Evolutionary conservation across 2,329 filamentous ascomycete species (phyloP).

Genomic region (Hymenoscyphus infarciens): DNA sequence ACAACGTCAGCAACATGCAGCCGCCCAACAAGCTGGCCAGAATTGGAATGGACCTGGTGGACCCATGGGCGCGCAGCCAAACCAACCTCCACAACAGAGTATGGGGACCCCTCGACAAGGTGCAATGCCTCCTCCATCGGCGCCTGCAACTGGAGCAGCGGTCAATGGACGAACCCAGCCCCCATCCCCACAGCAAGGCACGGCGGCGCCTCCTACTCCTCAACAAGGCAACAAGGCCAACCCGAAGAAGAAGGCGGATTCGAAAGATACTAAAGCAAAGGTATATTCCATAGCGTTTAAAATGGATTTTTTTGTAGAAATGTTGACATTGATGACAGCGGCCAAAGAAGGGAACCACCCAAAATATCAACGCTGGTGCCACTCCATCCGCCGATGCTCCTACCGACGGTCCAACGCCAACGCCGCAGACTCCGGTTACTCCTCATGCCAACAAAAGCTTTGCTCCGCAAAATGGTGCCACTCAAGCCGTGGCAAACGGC

Average conservation of each 20-base stretch:
- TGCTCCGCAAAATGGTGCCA: constrained; percentile 41
- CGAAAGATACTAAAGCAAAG: constrained; percentile 74
- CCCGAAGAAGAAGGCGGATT: constrained; percentile 80
- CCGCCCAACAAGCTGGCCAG: constrained; percentile 26
- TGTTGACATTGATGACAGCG: constrained; percentile 36
- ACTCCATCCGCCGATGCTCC: constrained; percentile 56
- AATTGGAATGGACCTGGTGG: constrained; percentile 35
- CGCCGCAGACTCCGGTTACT: constrained; percentile 62
- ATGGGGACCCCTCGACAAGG: constrained; percentile 68
- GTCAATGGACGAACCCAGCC: constrained; percentile 54
- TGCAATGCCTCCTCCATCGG: constrained; percentile 64
- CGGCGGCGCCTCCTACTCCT: constrained; percentile 71
- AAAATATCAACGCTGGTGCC: constrained; percentile 49
- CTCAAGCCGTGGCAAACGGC: constrained; percentile 40
- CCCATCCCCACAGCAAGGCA: constrained; percentile 60
- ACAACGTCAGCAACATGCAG: constrained; percentile 23
- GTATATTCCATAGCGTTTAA: constrained; percentile 46
- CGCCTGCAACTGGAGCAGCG: constrained; percentile 46
- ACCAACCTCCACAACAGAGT: constrained; percentile 36
- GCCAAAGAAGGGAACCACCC: constrained; percentile 60
- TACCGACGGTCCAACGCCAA: constrained; percentile 54
- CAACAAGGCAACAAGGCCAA: constrained; percentile 68
- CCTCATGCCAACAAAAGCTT: constrained; percentile 50
- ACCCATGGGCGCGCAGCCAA: constrained; percentile 46
- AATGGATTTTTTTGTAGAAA: constrained; percentile 36